Conservation (phyloP, 139 green algal genomes). For the Chlamydomonas incerta region DNA sequence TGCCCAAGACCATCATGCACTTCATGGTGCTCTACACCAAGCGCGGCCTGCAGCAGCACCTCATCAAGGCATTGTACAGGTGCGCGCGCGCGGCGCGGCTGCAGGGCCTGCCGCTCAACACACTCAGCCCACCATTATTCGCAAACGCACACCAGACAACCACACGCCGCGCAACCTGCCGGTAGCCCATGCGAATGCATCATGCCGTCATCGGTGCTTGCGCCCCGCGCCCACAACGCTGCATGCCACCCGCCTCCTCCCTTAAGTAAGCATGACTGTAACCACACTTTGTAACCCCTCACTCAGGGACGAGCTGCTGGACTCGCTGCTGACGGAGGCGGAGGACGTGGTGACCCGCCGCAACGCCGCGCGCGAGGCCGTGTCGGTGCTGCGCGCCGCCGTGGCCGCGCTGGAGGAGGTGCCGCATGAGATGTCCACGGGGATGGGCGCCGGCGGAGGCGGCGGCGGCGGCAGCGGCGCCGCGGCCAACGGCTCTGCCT, state of each 20-base stretch:
- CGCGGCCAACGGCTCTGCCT: background rate
- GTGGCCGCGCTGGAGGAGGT: constrained; percentile 70
- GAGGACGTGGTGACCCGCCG: constrained; percentile 73
- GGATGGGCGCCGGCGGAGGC: background rate
- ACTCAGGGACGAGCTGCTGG: constrained; percentile 86
- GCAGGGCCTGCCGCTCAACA: too few relatives aligned
- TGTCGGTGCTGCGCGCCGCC: constrained; percentile 47
- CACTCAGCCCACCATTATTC: too few relatives aligned
- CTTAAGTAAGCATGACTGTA: too few relatives aligned
- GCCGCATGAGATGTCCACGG: constrained; percentile 57
- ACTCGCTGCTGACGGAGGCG: constrained; percentile 82
- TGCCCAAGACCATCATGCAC: constrained; percentile 96
- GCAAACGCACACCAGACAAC: too few relatives aligned
- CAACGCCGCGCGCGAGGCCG: constrained; percentile 31
- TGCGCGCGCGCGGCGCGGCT: too few relatives aligned
- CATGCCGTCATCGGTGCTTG: too few relatives aligned
- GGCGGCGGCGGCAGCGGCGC: background rate
- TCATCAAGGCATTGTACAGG: constrained; percentile 88
- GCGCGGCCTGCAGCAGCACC: constrained; percentile 87
- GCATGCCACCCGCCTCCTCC: background rate
- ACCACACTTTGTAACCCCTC: too few relatives aligned
- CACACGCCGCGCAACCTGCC: too few relatives aligned
- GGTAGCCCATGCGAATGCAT: too few relatives aligned
- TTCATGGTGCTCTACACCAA: constrained; percentile 89
- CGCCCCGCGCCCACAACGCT: too few relatives aligned